Evolutionary conservation across 2,329 filamentous ascomycete genomes (phyloP).

Genomic region (Pezicula carpinea): DNA sequence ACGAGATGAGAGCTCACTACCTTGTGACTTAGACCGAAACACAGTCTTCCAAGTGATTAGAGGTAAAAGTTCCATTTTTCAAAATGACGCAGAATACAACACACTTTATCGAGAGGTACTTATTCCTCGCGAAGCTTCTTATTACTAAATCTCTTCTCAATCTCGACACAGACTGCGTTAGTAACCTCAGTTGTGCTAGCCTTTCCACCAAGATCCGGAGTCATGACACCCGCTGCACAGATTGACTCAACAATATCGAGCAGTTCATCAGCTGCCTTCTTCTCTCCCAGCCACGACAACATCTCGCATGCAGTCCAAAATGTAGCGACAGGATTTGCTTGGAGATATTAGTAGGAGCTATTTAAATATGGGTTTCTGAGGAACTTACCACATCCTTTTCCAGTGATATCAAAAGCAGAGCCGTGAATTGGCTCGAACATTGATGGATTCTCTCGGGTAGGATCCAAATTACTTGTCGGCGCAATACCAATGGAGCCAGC

Average conservation of each 20-base stretch:
- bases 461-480: constrained; percentile 62
- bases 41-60: too few species aligned
- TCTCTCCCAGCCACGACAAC: constrained; percentile 50
- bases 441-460: constrained; percentile 45
- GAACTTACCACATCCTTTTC: constrained; percentile 2
- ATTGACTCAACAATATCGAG: constrained; percentile 48
- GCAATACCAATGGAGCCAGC: constrained; percentile 68
- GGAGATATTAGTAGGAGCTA: not conserved
- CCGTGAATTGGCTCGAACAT: constrained; percentile 58
- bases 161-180: constrained; percentile 8
- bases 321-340: constrained; percentile 50
- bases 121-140: not conserved
- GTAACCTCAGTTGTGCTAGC: constrained; percentile 7
- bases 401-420: constrained; percentile 42
- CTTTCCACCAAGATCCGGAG: constrained; percentile 41
- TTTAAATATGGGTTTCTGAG: not conserved
- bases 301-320: constrained; percentile 52
- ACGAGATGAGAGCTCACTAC: too few species aligned
- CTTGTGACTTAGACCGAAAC: too few species aligned
- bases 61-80: too few species aligned
- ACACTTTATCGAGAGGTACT: too few species aligned
- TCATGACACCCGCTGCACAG: constrained; percentile 44
- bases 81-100: too few species aligned
- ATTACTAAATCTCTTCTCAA: constrained; percentile 1
- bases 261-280: constrained; percentile 41